These are phyloP conservation scores for Catunica adiposa DNA, from an alignment of 2,329 filamentous ascomycete genomes.

Conservation along the genomic window DNA sequence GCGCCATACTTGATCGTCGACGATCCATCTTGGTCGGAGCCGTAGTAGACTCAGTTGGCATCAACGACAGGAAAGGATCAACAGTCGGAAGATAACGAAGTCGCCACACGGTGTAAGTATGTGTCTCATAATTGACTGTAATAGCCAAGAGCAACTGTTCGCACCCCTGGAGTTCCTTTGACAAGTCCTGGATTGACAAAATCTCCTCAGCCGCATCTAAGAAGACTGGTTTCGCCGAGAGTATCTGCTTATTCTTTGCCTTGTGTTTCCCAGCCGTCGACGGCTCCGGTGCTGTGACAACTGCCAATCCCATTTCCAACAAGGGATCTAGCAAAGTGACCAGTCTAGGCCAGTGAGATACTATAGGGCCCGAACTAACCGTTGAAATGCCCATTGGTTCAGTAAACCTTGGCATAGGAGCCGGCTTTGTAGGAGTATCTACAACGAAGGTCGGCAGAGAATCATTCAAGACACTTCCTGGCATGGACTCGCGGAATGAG, in stretches of 20 bases:
- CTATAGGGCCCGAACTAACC: constrained; percentile 36
- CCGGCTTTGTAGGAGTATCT: constrained; percentile 39
- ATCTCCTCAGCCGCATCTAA: constrained; percentile 68
- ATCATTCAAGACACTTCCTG: not conserved
- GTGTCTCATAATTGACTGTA: constrained; percentile 62
- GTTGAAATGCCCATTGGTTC: constrained; percentile 39
- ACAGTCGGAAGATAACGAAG: constrained; percentile 60
- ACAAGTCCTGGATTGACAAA: constrained; percentile 58
- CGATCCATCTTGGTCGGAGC: constrained; percentile 26
- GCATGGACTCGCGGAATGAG: constrained; percentile 18
- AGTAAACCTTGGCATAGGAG: constrained; percentile 34
- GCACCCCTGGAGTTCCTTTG: constrained; percentile 29
- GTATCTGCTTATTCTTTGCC: constrained; percentile 1
- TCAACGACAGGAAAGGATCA: constrained; percentile 28
- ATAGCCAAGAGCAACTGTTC: constrained; percentile 55
- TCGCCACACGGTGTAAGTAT: constrained; percentile 71
- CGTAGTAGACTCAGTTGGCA: constrained; percentile 18
- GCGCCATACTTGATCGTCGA: constrained; percentile 48
- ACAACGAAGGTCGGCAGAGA: constrained; percentile 31
- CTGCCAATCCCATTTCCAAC: constrained; percentile 65
- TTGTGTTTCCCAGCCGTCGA: constrained; percentile 17
- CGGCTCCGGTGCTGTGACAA: constrained; percentile 40
- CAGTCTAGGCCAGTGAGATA: constrained; percentile 53
- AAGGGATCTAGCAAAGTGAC: constrained; percentile 77
- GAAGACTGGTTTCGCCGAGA: constrained; percentile 28